Percentiles rank a stretch among this genome's conserved stretches.
These are phyloP conservation scores for Spiromastix sp. DNA, from an alignment of 2,329 filamentous ascomycete genomes.

Conservation along the genomic window DNA sequence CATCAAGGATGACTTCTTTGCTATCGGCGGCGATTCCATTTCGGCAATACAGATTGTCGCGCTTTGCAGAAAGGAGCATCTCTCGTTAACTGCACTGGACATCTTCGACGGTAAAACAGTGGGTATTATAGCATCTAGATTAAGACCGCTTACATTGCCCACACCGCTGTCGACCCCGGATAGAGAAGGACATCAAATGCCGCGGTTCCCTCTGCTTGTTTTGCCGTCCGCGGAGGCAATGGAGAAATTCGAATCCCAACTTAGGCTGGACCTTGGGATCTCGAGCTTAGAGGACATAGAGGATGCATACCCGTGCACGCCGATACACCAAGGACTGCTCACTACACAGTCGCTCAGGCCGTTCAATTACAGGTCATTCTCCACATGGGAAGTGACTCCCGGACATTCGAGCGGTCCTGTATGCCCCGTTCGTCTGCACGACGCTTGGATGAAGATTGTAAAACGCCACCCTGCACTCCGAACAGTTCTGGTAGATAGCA, in stretches of 20 bases:
- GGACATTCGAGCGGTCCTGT: background rate
- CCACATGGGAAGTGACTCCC: conserved; percentile 8
- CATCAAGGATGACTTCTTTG: conserved; percentile 4
- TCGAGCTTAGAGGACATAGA: background rate
- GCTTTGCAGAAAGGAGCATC: conserved; percentile 5
- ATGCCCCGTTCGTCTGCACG: background rate
- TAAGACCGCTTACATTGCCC: too few relatives aligned
- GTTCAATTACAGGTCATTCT: conserved; percentile 4
- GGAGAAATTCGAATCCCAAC: background rate
- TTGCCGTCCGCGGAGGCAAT: background rate
- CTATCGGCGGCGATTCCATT: conserved; percentile 3
- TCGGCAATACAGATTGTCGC: conserved; percentile 5
- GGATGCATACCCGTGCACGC: conserved; percentile 9
- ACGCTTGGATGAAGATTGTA: background rate
- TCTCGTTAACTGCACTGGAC: conserved; percentile 6
- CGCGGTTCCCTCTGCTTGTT: background rate
- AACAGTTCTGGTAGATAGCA: conserved; percentile 1
- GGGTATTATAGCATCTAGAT: background rate
- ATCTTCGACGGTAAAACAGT: conserved; percentile 9
- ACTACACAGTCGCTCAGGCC: background rate
- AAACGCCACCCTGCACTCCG: background rate
- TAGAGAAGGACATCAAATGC: background rate
- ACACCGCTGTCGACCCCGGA: background rate
- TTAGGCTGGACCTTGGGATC: background rate
- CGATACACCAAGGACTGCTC: conserved; percentile 7